Conservation (phyloP, 768 basidiomycete species). For the Boletus sp. region DNA sequence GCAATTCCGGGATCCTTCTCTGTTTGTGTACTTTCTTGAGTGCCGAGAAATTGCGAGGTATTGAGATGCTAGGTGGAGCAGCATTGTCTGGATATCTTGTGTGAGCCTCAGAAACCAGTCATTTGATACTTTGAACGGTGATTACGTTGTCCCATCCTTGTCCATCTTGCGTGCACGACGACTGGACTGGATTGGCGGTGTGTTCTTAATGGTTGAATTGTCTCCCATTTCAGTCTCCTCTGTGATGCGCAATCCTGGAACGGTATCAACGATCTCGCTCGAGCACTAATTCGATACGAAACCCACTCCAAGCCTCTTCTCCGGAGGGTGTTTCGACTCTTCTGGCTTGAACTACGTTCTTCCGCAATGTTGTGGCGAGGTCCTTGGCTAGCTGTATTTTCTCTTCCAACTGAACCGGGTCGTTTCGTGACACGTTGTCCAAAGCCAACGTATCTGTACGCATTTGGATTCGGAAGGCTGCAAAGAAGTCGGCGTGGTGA, state of each 20-base stretch:
- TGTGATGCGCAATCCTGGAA: slow-evolving; percentile 69
- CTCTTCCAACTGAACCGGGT: slow-evolving; percentile 49
- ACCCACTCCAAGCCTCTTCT: slow-evolving; percentile 60
- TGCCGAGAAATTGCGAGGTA: slow-evolving; percentile 57
- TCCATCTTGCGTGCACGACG: slow-evolving; percentile 48
- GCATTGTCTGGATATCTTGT: slow-evolving; percentile 29
- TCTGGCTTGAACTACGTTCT: slow-evolving; percentile 83
- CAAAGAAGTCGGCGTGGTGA: slow-evolving; percentile 3
- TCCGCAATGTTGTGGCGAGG: slow-evolving; percentile 68
- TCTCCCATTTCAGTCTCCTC: slow-evolving; percentile 84
- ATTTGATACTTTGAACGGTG: slow-evolving; percentile 26
- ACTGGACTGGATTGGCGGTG: slow-evolving; percentile 44
- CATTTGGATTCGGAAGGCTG: slow-evolving; percentile 76
- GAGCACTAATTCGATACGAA: background rate
- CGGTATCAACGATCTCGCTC: background rate
- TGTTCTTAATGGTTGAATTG: slow-evolving; percentile 74
- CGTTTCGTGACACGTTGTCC: slow-evolving; percentile 39
- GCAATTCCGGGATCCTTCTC: slow-evolving; percentile 63
- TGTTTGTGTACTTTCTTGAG: slow-evolving; percentile 67
- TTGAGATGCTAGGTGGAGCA: slow-evolving; percentile 29
- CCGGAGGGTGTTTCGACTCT: slow-evolving; percentile 38
- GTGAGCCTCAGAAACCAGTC: slow-evolving; percentile 28
- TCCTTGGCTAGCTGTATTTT: slow-evolving; percentile 64
- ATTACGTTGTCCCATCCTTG: slow-evolving; percentile 34
- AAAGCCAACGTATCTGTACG: slow-evolving; percentile 49